Conservation (phyloP, 371 early-diverging fungal genomes). For the Zychaea mexicana region DNA sequence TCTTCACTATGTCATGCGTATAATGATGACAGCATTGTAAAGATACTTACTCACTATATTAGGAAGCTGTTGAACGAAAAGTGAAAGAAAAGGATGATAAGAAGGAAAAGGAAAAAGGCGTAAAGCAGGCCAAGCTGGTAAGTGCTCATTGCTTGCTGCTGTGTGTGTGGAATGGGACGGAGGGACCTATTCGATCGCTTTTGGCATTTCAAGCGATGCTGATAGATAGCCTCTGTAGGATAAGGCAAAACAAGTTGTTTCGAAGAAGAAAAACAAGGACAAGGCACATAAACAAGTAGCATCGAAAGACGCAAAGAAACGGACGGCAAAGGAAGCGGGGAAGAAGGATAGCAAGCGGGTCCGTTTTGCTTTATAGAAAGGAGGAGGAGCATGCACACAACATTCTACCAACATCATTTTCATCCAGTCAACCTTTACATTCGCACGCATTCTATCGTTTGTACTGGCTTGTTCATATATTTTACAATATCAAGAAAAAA, state of each 20-base stretch:
- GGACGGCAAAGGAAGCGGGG: too few relatives aligned
- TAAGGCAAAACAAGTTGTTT: not conserved
- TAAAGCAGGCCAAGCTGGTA: conserved; percentile 5
- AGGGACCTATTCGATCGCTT: too few relatives aligned
- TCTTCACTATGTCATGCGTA: not conserved
- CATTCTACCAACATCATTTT: too few relatives aligned
- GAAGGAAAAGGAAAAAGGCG: conserved; percentile 3
- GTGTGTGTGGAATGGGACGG: too few relatives aligned
- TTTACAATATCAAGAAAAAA: not conserved
- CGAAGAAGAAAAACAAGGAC: not conserved
- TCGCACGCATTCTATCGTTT: too few relatives aligned
- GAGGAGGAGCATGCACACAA: not conserved
- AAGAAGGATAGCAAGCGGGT: not conserved
- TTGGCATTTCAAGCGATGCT: not conserved
- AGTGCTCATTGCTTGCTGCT: too few relatives aligned
- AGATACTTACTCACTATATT: not conserved
- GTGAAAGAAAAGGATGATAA: conserved; percentile 5
- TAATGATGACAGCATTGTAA: not conserved
- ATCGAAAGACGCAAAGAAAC: not conserved
- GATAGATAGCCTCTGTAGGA: not conserved
- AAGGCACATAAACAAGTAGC: not conserved
- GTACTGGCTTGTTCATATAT: too few relatives aligned
- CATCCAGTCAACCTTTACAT: too few relatives aligned
- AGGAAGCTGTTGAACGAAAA: conserved; percentile 1
- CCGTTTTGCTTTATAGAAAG: not conserved